These are phyloP conservation scores for Sutorius australiensis DNA, from an alignment of 768 basidiomycete species.

Conservation along the genomic window DNA sequence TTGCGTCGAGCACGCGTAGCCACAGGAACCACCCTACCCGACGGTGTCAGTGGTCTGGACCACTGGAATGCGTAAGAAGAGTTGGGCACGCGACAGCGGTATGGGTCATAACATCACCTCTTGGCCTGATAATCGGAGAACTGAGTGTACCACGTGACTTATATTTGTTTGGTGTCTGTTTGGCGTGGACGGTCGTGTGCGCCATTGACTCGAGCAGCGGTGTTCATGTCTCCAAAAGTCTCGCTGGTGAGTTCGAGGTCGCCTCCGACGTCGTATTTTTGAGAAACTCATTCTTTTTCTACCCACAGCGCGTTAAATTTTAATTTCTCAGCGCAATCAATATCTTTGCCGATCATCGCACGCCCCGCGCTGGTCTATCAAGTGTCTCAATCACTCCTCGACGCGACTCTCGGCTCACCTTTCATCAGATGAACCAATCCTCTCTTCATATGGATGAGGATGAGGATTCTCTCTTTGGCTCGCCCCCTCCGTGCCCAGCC, in stretches of 20 bases:
- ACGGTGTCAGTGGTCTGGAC: conserved; percentile 6
- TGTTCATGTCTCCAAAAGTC: background rate
- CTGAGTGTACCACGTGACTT: conserved; percentile 5
- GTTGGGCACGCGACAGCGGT: background rate
- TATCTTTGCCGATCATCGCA: conserved; percentile 3
- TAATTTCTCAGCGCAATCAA: background rate
- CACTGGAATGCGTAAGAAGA: background rate
- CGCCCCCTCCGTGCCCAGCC: conserved; percentile 67
- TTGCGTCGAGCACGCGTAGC: background rate
- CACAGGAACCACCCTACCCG: conserved; percentile 1
- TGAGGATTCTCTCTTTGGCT: conserved; percentile 75
- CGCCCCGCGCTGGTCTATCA: background rate
- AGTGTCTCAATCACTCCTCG: conserved; percentile 17
- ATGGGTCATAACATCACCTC: background rate
- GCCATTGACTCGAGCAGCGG: background rate
- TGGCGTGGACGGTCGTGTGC: background rate
- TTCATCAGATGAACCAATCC: conserved; percentile 19
- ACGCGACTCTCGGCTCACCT: conserved; percentile 13
- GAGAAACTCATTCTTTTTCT: background rate
- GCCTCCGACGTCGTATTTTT: background rate
- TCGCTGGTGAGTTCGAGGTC: conserved; percentile 3
- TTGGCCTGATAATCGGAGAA: background rate
- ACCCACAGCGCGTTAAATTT: background rate
- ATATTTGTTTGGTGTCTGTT: conserved; percentile 8
- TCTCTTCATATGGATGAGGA: conserved; percentile 32